Percentiles rank a stretch among this genome's conserved stretches.
Conservation (phyloP, 345 rosid genomes). For the Rhizophora apiculata region DNA sequence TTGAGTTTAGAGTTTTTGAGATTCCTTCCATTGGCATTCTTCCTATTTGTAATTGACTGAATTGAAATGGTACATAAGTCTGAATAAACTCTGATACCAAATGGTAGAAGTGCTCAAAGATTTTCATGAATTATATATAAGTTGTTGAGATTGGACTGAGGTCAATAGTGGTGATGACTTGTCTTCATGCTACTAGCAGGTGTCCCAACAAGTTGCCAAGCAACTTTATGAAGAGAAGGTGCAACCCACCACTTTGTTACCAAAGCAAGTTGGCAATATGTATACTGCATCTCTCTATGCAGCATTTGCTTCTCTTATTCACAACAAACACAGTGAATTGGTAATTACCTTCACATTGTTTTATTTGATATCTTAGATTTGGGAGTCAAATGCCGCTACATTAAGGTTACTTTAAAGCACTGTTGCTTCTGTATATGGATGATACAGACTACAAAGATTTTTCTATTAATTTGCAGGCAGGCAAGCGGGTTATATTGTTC, state of each 20-base stretch:
- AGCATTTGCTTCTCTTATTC: constrained; percentile 89
- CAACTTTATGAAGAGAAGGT: constrained; percentile 77
- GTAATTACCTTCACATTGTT: constrained; percentile 37
- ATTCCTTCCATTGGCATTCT: background rate
- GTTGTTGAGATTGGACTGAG: too few species aligned
- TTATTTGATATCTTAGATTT: background rate
- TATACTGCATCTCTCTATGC: constrained; percentile 97
- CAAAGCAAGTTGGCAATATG: constrained; percentile 99
- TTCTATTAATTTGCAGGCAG: constrained; percentile 47
- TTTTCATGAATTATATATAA: too few species aligned
- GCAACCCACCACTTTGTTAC: constrained; percentile 83
- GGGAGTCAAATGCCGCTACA: background rate
- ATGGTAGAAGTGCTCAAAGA: too few species aligned
- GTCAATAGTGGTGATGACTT: constrained; percentile 4
- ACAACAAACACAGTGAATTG: constrained; percentile 67
- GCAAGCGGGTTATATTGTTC: constrained; percentile 78
- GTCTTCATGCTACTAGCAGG: constrained; percentile 37
- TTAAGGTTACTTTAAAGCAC: too few species aligned
- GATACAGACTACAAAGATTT: background rate
- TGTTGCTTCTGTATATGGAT: constrained; percentile 5
- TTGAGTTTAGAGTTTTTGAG: background rate
- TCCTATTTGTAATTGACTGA: background rate
- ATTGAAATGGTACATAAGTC: background rate
- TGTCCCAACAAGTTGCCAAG: constrained; percentile 88
- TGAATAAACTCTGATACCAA: background rate